Conservation (phyloP, 306 rosid genomes). For the Coriaria nepalensis region DNA sequence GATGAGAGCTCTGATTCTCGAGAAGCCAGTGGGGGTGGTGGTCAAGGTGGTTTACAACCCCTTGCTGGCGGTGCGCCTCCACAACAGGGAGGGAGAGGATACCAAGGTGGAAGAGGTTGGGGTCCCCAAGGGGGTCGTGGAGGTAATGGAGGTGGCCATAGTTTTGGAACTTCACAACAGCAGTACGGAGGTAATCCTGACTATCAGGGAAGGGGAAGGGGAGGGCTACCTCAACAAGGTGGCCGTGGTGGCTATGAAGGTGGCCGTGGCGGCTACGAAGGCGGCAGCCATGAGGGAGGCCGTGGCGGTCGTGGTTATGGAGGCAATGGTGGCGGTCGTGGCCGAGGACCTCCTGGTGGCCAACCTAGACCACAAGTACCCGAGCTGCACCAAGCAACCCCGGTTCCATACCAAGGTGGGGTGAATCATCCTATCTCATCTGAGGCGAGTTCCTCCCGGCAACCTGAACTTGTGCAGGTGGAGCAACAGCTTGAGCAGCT, state of each 20-base stretch:
- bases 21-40: slow-evolving; percentile 18
- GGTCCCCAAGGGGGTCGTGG: slow-evolving; percentile 56
- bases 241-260: slow-evolving; percentile 53
- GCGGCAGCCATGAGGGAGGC: slow-evolving; percentile 15
- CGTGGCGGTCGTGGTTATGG: slow-evolving; percentile 30
- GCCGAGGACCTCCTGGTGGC: slow-evolving; percentile 53
- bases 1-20: slow-evolving; percentile 55
- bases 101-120: slow-evolving; percentile 63
- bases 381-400: slow-evolving; percentile 99
- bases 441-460: slow-evolving; percentile 53
- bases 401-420: slow-evolving; percentile 46
- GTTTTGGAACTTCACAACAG: slow-evolving; percentile 51
- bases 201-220: slow-evolving; percentile 80
- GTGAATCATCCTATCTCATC: slow-evolving; percentile 32
- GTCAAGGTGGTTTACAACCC: slow-evolving; percentile 40
- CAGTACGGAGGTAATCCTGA: slow-evolving; percentile 53
- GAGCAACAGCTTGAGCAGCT: slow-evolving; percentile 26
- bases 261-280: slow-evolving; percentile 27
- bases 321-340: slow-evolving; percentile 27
- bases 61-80: slow-evolving; percentile 38
- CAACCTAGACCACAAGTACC: slow-evolving; percentile 54
- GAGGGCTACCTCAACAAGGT: slow-evolving; percentile 64
- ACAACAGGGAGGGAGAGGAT: slow-evolving; percentile 40
- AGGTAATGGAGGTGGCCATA: slow-evolving; percentile 31
- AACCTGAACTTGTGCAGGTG: slow-evolving; percentile 24